These are phyloP conservation scores for Gossypium raimondii DNA, from an alignment of 345 rosid genomes.

Conservation along the genomic window DNA sequence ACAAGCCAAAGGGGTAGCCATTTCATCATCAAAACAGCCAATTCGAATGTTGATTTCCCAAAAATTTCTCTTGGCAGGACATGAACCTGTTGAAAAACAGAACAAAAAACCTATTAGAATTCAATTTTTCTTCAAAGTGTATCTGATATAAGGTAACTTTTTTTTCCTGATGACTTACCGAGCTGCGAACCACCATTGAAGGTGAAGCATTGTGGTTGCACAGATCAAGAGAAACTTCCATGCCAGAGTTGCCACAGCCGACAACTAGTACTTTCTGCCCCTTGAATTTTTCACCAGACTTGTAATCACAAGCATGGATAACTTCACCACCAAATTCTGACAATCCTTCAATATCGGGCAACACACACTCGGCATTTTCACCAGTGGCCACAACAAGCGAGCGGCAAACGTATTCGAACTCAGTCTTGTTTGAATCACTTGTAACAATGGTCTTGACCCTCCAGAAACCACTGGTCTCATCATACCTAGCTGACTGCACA, in stretches of 20 bases:
- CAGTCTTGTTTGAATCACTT: conserved; percentile 33
- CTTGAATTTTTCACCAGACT: conserved; percentile 65
- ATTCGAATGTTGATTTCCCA: conserved; percentile 71
- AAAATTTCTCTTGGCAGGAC: conserved; percentile 77
- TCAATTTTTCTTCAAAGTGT: not conserved
- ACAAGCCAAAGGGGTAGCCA: conserved; percentile 76
- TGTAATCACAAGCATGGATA: conserved; percentile 62
- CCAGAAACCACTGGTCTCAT: conserved; percentile 83
- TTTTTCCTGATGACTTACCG: conserved; percentile 56
- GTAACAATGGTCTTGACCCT: conserved; percentile 56
- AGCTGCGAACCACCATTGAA: conserved; percentile 78
- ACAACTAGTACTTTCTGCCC: conserved; percentile 77
- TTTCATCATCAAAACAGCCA: conserved; percentile 55
- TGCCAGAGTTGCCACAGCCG: conserved; percentile 95
- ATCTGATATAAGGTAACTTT: not conserved
- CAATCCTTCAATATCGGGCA: conserved; percentile 71
- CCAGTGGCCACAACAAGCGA: conserved; percentile 98
- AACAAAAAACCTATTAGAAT: conserved; percentile 12
- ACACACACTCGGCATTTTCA: conserved; percentile 76
- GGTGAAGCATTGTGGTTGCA: conserved; percentile 67
- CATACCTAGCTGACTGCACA: conserved; percentile 73
- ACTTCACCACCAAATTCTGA: conserved; percentile 65
- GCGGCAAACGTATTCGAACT: conserved; percentile 78
- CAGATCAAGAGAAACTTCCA: conserved; percentile 92
- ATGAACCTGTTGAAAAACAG: conserved; percentile 53